Conservation (phyloP, 2,329 filamentous ascomycete genomes). For the Fusarium nelsonii region DNA sequence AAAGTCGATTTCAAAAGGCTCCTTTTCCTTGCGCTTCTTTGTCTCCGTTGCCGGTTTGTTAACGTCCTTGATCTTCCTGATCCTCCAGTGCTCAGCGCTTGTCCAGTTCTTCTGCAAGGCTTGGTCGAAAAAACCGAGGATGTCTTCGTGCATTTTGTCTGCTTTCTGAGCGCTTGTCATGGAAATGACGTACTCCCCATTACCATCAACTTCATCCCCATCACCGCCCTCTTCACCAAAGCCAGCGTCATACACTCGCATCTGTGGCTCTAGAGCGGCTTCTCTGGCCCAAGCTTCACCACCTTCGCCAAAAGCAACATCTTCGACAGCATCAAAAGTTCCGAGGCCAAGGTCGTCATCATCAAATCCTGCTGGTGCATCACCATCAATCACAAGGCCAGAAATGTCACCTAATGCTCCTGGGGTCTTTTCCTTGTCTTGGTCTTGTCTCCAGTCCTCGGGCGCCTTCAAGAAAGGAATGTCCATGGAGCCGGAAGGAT, state of each 20-base stretch:
- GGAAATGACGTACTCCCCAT: slow-evolving; percentile 82
- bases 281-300: slow-evolving; percentile 96
- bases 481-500: slow-evolving; percentile 85
- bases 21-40: slow-evolving; percentile 90
- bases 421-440: slow-evolving; percentile 71
- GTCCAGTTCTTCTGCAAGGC: slow-evolving; percentile 97
- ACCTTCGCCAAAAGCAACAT: slow-evolving; percentile 92
- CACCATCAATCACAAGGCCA: slow-evolving; percentile 87
- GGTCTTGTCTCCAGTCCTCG: slow-evolving; percentile 84
- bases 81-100: slow-evolving; percentile 98
- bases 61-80: slow-evolving; percentile 87
- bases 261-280: slow-evolving; percentile 86
- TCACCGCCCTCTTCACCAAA: slow-evolving; percentile 67
- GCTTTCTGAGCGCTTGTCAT: slow-evolving; percentile 74
- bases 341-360: slow-evolving; percentile 78
- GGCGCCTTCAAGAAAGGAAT: slow-evolving; percentile 91
- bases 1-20: slow-evolving; percentile 96
- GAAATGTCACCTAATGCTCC: slow-evolving; percentile 74
- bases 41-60: slow-evolving; percentile 71
- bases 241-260: slow-evolving; percentile 79
- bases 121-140: slow-evolving; percentile 98
- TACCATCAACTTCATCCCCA: slow-evolving; percentile 60
- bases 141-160: slow-evolving; percentile 86
- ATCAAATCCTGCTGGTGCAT: slow-evolving; percentile 81
- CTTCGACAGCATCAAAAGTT: slow-evolving; percentile 76